Evolutionary conservation across 2,329 filamentous ascomycete species (phyloP).

Genomic region (Claviceps digitariae): DNA sequence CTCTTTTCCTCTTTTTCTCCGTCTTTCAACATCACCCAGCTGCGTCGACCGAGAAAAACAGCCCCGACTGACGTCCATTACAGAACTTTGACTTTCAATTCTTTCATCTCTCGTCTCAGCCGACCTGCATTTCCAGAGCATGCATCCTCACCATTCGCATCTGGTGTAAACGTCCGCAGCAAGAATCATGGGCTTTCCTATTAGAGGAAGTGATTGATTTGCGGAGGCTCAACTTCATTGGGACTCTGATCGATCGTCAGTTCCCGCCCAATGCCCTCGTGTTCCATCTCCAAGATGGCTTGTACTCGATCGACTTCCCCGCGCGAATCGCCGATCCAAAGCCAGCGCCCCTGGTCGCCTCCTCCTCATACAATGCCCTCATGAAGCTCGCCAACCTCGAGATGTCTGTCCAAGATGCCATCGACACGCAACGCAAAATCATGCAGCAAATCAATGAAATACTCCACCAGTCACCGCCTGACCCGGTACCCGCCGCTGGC

Average conservation of each 20-base stretch:
- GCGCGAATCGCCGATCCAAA: constrained; percentile 35
- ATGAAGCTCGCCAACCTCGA: constrained; percentile 83
- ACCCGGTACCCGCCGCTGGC: constrained; percentile 32
- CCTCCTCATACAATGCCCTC: constrained; percentile 74
- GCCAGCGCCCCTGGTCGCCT: constrained; percentile 38
- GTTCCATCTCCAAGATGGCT: constrained; percentile 73
- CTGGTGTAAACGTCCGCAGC: constrained; percentile 51
- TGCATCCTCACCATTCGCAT: constrained; percentile 55
- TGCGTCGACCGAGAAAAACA: no score
- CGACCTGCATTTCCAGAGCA: constrained; percentile 49
- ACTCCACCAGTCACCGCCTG: constrained; percentile 26
- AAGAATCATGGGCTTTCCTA: constrained; percentile 43
- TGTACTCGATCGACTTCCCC: constrained; percentile 68
- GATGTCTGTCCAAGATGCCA: constrained; percentile 79
- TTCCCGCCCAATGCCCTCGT: constrained; percentile 73
- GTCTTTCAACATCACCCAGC: no score
- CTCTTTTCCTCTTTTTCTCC: no score
- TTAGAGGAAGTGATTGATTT: constrained; percentile 62
- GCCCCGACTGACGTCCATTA: neutral
- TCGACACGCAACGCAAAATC: constrained; percentile 61
- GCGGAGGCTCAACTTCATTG: constrained; percentile 63
- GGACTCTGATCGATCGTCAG: constrained; percentile 53
- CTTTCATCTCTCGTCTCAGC: constrained; percentile 59
- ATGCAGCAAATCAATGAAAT: constrained; percentile 63
- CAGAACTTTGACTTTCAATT: constrained; percentile 78